Evolutionary conservation across 192 early-diverging fungal species (phyloP).

Genomic region (Lobosporangium transversale): DNA sequence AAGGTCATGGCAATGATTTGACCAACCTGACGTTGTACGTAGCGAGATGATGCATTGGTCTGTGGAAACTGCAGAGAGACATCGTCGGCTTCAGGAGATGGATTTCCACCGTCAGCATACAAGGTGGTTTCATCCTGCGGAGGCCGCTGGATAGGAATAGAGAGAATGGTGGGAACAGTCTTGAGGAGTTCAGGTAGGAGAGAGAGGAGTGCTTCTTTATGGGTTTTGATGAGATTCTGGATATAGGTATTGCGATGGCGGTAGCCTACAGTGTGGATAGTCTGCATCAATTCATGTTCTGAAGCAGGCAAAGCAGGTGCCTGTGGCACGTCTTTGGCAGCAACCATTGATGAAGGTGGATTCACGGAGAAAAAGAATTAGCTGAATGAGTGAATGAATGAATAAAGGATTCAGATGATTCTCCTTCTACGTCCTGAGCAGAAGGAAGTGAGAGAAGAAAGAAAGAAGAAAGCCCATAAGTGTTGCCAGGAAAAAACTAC

Average conservation of each 20-base stretch:
- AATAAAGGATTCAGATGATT: too few relatives aligned
- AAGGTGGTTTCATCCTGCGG: slow-evolving; percentile 18
- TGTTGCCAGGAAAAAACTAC: too few relatives aligned
- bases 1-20: slow-evolving; percentile 20
- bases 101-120: slow-evolving; percentile 35
- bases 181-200: slow-evolving; percentile 15
- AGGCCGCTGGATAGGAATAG: slow-evolving; percentile 15
- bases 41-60: slow-evolving; percentile 34
- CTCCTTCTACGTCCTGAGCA: too few relatives aligned
- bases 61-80: slow-evolving; percentile 21
- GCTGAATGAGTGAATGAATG: too few relatives aligned
- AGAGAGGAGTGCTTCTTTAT: slow-evolving; percentile 14
- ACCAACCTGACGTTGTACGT: slow-evolving; percentile 20
- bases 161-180: slow-evolving; percentile 10
- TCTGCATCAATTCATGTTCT: slow-evolving; percentile 19
- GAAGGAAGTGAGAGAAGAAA: too few relatives aligned
- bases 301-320: slow-evolving; percentile 14
- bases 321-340: background rate
- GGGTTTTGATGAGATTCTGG: slow-evolving; percentile 4
- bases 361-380: too few relatives aligned
- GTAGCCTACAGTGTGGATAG: slow-evolving; percentile 11
- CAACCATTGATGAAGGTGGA: too few relatives aligned
- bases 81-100: slow-evolving; percentile 19
- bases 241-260: slow-evolving; percentile 17
- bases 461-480: too few relatives aligned